Base-by-base conservation (phyloP, 495 filamentous ascomycete genomes). In the Penicillium robsamsonii region DNA sequence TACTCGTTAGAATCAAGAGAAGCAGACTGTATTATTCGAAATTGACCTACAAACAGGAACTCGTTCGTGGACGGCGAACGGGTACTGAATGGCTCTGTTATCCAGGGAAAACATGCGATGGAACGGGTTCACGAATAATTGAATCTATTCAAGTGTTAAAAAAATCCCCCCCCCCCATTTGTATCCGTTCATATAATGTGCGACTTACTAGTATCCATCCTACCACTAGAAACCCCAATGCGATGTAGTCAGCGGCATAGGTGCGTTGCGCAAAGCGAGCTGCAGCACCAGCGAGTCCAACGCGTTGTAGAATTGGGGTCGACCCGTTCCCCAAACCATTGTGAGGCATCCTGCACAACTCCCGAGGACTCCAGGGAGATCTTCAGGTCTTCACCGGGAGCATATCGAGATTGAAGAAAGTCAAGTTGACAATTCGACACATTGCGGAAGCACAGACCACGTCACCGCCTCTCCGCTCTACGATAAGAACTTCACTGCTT, bases 161-260 rank as follows among this genome's bases (percentile, higher is more conserved):
- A 42, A 62, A 43, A 58, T 2, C 25, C 25, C 25, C 25, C 1
- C 22, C 25, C 25, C 25, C 25, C 1, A 27, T 29, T 0, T 20
- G 8, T 0, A 50, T 45, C 37, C 3, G 46, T 0, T 7, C 9
- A 47, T 4, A 25, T 17, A 11, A 35, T 29, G 17, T 20, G 13
- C 33, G 30, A 59, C 81, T 33, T 53, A 91, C 88, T 29, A 90
- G 52, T 13, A 89, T 55, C 72, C 89, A 94, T 42, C 79, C 83
- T 15, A 75, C 73, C 8, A 88, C 59, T 17, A 98, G 79, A 29
- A 90, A 62, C 3, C 78, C 77, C 48, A 97, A 80, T 27, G 89
- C 92, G 41, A 96, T 66, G 70, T 93, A 96, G 69, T 98, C 95
- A 9, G 89, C 81, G 13, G 87, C 86, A 73, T 96, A 96, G 1